Evolutionary conservation across 345 rosid genomes (phyloP).

Genomic region (Melastoma malabathricum): DNA sequence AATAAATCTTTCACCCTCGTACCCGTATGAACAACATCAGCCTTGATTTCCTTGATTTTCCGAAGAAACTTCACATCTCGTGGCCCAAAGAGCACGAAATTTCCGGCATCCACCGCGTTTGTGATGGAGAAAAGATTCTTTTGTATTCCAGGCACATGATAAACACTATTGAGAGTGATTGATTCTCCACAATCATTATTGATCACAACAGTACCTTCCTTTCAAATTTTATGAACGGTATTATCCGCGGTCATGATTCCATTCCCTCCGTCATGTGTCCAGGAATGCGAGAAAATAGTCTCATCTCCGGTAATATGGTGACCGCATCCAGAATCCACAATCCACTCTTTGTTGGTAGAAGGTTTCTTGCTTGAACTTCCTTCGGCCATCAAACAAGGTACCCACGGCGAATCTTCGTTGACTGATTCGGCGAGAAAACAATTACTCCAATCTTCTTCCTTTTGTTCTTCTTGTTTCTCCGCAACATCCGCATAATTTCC

Average conservation of each 20-base stretch:
- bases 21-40: constrained; percentile 10
- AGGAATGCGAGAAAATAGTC: constrained; percentile 2
- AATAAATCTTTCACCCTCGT: constrained; percentile 3
- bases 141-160: constrained; percentile 7
- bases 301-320: constrained; percentile 11
- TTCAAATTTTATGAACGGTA: constrained; percentile 5
- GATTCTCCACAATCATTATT: not conserved
- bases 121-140: constrained; percentile 5
- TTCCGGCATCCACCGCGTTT: constrained; percentile 3
- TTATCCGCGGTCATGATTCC: constrained; percentile 3
- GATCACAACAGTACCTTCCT: constrained; percentile 7
- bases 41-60: constrained; percentile 6
- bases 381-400: constrained; percentile 2
- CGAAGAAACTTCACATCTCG: constrained; percentile 8
- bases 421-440: not conserved
- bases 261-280: constrained; percentile 1
- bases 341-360: not conserved
- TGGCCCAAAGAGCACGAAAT: constrained; percentile 8
- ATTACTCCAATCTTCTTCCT: too few relatives aligned
- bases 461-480: too few relatives aligned
- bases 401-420: not conserved
- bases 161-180: constrained; percentile 8
- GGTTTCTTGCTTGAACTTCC: not conserved
- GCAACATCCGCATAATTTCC: too few relatives aligned
- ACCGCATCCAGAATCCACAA: constrained; percentile 8